phyloP scores from a whole-genome alignment of 768 basidiomycete species.

The Boletus subcaerulescens region DNA sequence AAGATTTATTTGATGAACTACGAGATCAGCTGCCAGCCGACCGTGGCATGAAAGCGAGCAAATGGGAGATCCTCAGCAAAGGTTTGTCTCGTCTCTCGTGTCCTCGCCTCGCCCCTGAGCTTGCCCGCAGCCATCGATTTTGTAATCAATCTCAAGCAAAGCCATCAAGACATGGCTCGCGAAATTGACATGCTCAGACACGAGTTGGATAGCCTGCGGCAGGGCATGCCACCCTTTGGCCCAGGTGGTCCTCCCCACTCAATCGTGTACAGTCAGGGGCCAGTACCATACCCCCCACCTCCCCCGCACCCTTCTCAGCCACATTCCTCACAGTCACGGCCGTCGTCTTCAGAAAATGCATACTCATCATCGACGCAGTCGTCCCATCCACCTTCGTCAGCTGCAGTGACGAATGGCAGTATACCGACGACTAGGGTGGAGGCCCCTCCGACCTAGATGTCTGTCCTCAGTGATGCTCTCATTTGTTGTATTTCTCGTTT shows the following conservation, averaged over 20 bases:
- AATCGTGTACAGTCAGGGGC: slow-evolving; percentile 51
- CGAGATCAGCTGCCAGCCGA: slow-evolving; percentile 90
- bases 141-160: slow-evolving; percentile 73
- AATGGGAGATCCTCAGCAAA: slow-evolving; percentile 99
- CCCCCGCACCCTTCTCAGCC: slow-evolving; percentile 39
- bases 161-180: slow-evolving; percentile 70
- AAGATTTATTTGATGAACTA: slow-evolving; percentile 95
- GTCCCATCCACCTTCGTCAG: slow-evolving; percentile 28
- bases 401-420: slow-evolving; percentile 38
- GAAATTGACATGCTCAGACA: slow-evolving; percentile 78
- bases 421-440: slow-evolving; percentile 43
- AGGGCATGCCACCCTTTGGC: slow-evolving; percentile 54
- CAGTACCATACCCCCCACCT: slow-evolving; percentile 46
- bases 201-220: slow-evolving; percentile 63
- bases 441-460: slow-evolving; percentile 35
- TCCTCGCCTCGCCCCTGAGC: background rate
- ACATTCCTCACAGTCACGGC: slow-evolving; percentile 46
- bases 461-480: slow-evolving; percentile 7
- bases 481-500: slow-evolving; percentile 22
- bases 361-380: slow-evolving; percentile 42
- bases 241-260: slow-evolving; percentile 47
- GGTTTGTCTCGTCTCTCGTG: slow-evolving; percentile 43
- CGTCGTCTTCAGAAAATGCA: slow-evolving; percentile 60
- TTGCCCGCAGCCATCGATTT: slow-evolving; percentile 75
- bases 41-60: slow-evolving; percentile 93